These are phyloP conservation scores for Suzukiozyma palmioleophila DNA, from an alignment of 1,139 yeast genomes.

Conservation along the genomic window DNA sequence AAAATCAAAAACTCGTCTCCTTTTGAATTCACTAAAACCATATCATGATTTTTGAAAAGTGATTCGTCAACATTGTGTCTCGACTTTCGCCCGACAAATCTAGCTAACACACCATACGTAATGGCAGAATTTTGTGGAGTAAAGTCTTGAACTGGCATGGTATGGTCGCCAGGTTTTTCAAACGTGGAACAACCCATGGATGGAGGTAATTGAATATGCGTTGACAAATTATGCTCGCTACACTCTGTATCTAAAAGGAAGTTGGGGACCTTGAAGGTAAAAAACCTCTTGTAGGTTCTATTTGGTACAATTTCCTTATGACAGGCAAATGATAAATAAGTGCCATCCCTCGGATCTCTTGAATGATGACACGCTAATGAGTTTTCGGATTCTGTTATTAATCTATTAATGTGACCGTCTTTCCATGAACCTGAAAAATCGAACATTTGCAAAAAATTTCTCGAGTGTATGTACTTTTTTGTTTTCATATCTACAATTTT, in stretches of 20 bases:
- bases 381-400: conserved; percentile 22
- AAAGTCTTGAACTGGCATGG: conserved; percentile 18
- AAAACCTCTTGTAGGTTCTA: conserved; percentile 32
- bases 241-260: conserved; percentile 37
- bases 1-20: conserved; percentile 44
- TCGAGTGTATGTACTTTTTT: conserved; percentile 16
- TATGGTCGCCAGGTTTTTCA: conserved; percentile 12
- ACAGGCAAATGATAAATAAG: conserved; percentile 21
- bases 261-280: conserved; percentile 40
- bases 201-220: conserved; percentile 38
- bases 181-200: conserved; percentile 27
- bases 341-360: conserved; percentile 26
- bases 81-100: conserved; percentile 39
- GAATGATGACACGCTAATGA: conserved; percentile 14
- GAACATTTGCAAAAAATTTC: conserved; percentile 34
- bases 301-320: conserved; percentile 25
- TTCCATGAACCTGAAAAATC: conserved; percentile 41
- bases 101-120: conserved; percentile 34
- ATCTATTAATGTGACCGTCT: conserved; percentile 26
- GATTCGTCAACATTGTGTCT: conserved; percentile 19
- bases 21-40: conserved; percentile 28
- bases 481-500: conserved; percentile 10
- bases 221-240: conserved; percentile 26
- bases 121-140: conserved; percentile 25
- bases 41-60: conserved; percentile 15